Evolutionary conservation across 495 filamentous ascomycete genomes (phyloP).

Genomic region (Pyrenula aspistea): DNA sequence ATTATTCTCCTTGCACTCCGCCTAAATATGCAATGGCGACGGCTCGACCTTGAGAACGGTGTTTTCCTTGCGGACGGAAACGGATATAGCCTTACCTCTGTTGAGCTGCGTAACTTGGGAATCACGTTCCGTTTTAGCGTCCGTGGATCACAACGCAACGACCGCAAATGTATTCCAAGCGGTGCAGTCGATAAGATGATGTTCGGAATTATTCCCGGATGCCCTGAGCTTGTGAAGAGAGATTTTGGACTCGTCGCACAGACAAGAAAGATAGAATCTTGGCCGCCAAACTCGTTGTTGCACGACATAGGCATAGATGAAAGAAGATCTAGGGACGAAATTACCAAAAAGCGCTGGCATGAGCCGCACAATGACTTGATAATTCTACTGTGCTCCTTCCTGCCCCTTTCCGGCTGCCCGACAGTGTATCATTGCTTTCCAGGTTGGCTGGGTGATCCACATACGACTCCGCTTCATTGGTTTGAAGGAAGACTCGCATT

Average conservation of each 20-base stretch:
- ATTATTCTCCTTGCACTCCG: conserved; percentile 17
- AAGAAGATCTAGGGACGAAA: not conserved
- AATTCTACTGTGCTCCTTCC: not conserved
- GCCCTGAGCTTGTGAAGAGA: not conserved
- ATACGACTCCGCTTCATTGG: not conserved
- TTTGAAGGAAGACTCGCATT: not conserved
- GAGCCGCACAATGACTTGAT: not conserved
- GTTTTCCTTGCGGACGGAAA: conserved; percentile 21
- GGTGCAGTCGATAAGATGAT: conserved; percentile 9
- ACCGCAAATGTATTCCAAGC: conserved; percentile 2
- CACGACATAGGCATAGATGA: not conserved
- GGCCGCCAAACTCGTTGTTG: not conserved
- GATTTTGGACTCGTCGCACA: not conserved
- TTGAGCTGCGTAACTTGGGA: conserved; percentile 12
- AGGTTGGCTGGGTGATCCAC: not conserved
- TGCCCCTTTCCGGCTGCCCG: not conserved
- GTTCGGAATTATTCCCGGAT: conserved; percentile 11
- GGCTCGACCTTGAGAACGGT: conserved; percentile 16
- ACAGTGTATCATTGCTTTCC: not conserved
- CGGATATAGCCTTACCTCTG: conserved; percentile 16
- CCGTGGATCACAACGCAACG: not conserved
- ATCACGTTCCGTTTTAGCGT: conserved; percentile 11
- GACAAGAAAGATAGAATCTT: not conserved
- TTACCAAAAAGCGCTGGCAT: not conserved
- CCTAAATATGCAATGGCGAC: conserved; percentile 21